Base-by-base conservation (phyloP, 805 yeast species). In the Kuraishia hungarica region DNA sequence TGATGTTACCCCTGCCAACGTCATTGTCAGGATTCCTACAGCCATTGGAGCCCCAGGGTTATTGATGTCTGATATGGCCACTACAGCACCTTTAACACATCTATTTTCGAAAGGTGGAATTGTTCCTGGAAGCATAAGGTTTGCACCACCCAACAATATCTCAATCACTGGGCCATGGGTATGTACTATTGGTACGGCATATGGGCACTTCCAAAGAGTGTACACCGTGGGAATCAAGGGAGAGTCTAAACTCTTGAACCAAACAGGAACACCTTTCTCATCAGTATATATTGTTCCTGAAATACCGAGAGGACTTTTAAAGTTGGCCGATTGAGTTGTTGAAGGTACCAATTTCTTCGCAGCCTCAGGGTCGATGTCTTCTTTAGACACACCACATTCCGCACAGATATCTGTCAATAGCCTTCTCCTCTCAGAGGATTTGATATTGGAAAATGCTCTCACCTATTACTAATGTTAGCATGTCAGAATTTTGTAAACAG, bases 141-240 rank as follows among this genome's bases (percentile, higher is more conserved):
- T 80, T 0, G 98, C 97, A 13, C 97, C 97, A 56, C 81, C 81
- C 35, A 76, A 71, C n/a, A 91, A 70, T 13, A 82, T 80, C 52
- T 79, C 84, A 19, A 93, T 76, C 1, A 93, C 97, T 60, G 78
- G 81, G 13, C 80, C 80, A 64, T 89, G 91, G 0, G 97, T 92
- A 56, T 73, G 69, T 2, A 92, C 80, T 0, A 77, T 65, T 0
- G 96, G 96, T 22, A 90, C 60, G 13, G 89, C 54, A 57, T 71
- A 79, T 0, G 92, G 90, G 46, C 80, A 76, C 23, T 75, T 74
- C 94, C 96, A 89, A 48, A 86, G 67, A 0, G 89, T 82, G 64
- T 76, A 87, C 1, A 89, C 71, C 0, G 97, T 81, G 0, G 99
- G 98, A 53, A 82, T 72, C 22, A 76, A 58, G 21, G 69, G 73